Conservation (phyloP, 208 protist genomes). For the Novymonas esmeraldas region DNA sequence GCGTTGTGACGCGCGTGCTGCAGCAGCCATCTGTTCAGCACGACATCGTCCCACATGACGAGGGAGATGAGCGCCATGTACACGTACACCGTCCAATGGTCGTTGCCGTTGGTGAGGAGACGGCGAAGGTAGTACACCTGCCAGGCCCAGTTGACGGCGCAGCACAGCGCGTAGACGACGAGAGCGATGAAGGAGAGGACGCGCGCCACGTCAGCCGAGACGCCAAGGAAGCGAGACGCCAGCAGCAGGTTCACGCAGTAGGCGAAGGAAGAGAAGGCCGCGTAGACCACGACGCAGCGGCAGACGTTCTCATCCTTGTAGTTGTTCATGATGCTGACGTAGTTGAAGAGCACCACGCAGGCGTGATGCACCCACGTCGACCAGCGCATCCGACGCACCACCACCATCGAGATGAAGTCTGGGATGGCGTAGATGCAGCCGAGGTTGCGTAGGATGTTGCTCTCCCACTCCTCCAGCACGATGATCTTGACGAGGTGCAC, state of each 20-base stretch:
- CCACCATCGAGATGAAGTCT: constrained; percentile 92
- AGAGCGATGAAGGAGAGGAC: constrained; percentile 81
- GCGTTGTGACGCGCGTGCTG: constrained; percentile 74
- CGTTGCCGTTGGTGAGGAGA: constrained; percentile 53
- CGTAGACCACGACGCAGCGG: constrained; percentile 92
- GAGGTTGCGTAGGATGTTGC: constrained; percentile 87
- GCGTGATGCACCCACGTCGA: constrained; percentile 91
- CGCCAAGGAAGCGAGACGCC: constrained; percentile 89
- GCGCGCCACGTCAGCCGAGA: constrained; percentile 53
- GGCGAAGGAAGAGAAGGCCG: constrained; percentile 89
- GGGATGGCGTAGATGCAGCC: constrained; percentile 93
- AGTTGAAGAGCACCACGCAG: constrained; percentile 91
- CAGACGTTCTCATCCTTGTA: constrained; percentile 89
- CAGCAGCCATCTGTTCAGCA: constrained; percentile 76
- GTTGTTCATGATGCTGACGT: constrained; percentile 89
- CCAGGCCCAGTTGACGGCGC: constrained; percentile 90
- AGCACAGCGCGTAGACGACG: constrained; percentile 85
- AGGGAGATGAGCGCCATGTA: constrained; percentile 86
- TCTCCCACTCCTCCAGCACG: constrained; percentile 85
- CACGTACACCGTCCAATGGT: constrained; percentile 84
- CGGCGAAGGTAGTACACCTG: constrained; percentile 88
- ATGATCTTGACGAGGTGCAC: constrained; percentile 84
- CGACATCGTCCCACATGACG: constrained; percentile 88
- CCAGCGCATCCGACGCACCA: constrained; percentile 90
- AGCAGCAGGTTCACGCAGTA: constrained; percentile 94